Percentiles rank a stretch among this genome's conserved stretches.
These are phyloP conservation scores for Antrodiella citrinella DNA, from an alignment of 768 basidiomycete genomes.

Conservation along the genomic window DNA sequence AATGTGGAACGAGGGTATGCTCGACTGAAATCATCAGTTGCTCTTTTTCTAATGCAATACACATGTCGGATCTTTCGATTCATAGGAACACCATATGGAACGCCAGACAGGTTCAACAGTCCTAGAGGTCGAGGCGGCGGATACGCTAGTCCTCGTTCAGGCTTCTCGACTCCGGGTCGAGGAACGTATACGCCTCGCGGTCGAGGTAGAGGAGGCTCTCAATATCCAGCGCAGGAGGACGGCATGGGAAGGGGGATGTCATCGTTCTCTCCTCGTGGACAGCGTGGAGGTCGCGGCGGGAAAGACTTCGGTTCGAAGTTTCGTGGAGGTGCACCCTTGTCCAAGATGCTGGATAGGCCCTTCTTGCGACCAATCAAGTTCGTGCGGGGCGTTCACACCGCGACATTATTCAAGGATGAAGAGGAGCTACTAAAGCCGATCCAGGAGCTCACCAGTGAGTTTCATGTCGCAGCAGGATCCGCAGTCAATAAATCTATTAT, in stretches of 20 bases:
- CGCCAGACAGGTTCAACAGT: not conserved
- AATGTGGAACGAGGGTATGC: constrained; percentile 20
- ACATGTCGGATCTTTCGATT: constrained; percentile 11
- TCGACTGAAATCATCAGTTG: no score
- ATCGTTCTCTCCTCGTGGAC: constrained; percentile 5
- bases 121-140: constrained; percentile 10
- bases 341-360: constrained; percentile 52
- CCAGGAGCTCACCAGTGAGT: constrained; percentile 24
- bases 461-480: no score
- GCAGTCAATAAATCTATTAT: constrained; percentile 4
- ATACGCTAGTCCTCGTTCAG: constrained; percentile 8
- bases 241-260: constrained; percentile 9
- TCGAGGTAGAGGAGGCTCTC: constrained; percentile 13
- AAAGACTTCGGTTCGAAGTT: constrained; percentile 20
- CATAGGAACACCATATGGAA: not conserved
- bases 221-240: constrained; percentile 6
- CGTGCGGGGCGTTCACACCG: constrained; percentile 48
- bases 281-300: constrained; percentile 19
- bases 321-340: constrained; percentile 40
- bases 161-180: constrained; percentile 2
- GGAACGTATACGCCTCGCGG: constrained; percentile 14
- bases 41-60: no score
- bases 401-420: constrained; percentile 43
- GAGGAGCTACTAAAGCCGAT: constrained; percentile 55
- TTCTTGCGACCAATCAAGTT: constrained; percentile 62